Conservation (phyloP, 345 rosid genomes). For the Pseudoturritis turrita region DNA sequence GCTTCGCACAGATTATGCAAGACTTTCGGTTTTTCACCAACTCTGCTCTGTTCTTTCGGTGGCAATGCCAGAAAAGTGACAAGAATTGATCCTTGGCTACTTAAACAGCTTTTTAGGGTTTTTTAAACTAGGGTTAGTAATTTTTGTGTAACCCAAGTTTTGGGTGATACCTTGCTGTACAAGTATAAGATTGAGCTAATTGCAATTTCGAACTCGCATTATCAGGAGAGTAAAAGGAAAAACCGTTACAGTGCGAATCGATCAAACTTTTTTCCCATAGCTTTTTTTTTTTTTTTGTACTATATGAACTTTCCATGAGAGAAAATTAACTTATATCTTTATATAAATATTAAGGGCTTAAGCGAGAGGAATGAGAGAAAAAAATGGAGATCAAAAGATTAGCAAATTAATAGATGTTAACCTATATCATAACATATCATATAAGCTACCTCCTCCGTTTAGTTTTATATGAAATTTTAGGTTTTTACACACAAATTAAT, state of each 20-base stretch:
- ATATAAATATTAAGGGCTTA: background rate
- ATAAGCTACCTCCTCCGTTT: no score
- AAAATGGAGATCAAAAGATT: background rate
- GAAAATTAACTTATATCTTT: background rate
- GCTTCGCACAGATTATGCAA: conserved; percentile 12
- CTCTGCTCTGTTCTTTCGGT: background rate
- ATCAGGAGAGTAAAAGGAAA: background rate
- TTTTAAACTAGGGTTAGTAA: conserved; percentile 11
- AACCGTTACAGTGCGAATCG: background rate
- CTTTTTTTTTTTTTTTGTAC: background rate
- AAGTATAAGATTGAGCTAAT: conserved; percentile 21
- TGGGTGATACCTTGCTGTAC: conserved; percentile 24
- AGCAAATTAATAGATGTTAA: background rate
- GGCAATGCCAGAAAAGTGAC: background rate
- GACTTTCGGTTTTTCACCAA: background rate
- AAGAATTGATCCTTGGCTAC: background rate
- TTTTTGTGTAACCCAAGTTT: conserved; percentile 9
- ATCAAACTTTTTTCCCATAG: background rate
- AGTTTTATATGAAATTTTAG: no score
- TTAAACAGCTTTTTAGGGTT: background rate
- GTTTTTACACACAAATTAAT: no score
- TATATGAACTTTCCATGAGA: background rate
- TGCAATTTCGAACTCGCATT: background rate
- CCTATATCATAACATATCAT: no score
- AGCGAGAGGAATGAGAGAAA: background rate